Percentiles rank a stretch among this genome's conserved stretches.
Evolutionary conservation across 2,329 filamentous ascomycete genomes (phyloP).

Genomic region (Salinomyces thailandicus): DNA sequence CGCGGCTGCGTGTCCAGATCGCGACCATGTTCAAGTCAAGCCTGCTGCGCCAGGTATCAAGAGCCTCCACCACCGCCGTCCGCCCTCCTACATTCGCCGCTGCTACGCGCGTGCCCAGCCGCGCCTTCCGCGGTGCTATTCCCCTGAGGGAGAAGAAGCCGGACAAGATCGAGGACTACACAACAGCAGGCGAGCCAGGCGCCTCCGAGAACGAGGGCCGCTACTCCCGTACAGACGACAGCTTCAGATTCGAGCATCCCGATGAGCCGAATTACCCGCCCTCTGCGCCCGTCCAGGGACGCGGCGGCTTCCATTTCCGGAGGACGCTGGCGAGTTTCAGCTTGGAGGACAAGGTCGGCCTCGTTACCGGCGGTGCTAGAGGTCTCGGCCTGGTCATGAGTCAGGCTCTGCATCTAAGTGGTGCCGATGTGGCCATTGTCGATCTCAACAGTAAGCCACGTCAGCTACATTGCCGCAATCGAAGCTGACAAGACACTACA

Average conservation of each 20-base stretch:
- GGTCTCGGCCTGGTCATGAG: conserved; percentile 88
- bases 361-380: conserved; percentile 84
- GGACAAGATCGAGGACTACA: conserved; percentile 22
- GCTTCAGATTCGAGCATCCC: conserved; percentile 68
- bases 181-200: conserved; percentile 25
- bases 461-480: not conserved
- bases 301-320: conserved; percentile 72
- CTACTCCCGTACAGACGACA: conserved; percentile 70
- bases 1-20: no score
- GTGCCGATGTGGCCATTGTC: conserved; percentile 81
- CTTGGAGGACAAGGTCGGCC: conserved; percentile 67
- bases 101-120: conserved; percentile 12
- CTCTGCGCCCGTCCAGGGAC: conserved; percentile 59
- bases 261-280: conserved; percentile 66
- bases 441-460: conserved; percentile 69
- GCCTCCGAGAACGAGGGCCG: conserved; percentile 47
- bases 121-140: conserved; percentile 15
- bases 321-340: conserved; percentile 79
- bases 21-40: conserved; percentile 23
- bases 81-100: conserved; percentile 11
- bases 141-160: conserved; percentile 14
- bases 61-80: conserved; percentile 21
- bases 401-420: conserved; percentile 79
- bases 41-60: conserved; percentile 24
- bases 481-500: conserved; percentile 27